Evolutionary conservation across 2,329 filamentous ascomycete species (phyloP).

Genomic region (Colletotrichum caudatum): DNA sequence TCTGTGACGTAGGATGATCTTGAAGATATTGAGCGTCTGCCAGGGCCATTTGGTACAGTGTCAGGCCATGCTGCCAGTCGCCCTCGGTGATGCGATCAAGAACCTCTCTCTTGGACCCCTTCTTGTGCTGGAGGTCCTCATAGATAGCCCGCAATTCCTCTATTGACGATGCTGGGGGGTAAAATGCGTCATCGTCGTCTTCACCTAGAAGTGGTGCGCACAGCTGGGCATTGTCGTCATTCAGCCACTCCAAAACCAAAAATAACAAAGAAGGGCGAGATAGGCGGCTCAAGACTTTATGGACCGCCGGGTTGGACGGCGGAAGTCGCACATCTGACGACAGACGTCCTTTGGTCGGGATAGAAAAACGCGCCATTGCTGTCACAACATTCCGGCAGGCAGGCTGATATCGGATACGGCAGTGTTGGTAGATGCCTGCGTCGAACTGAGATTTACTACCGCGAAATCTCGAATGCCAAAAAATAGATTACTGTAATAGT

Average conservation of each 20-base stretch:
- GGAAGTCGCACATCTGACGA: slow-evolving; percentile 78
- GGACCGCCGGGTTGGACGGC: slow-evolving; percentile 71
- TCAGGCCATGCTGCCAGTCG: slow-evolving; percentile 76
- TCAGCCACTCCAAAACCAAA: slow-evolving; percentile 82
- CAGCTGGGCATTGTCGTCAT: slow-evolving; percentile 70
- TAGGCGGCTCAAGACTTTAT: slow-evolving; percentile 76
- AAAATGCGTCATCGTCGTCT: slow-evolving; percentile 74
- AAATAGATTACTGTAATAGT: not conserved
- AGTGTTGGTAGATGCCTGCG: not conserved
- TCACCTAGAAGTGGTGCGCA: slow-evolving; percentile 66
- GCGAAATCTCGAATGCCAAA: not conserved
- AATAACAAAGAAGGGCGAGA: slow-evolving; percentile 79
- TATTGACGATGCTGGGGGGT: slow-evolving; percentile 74
- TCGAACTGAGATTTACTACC: not conserved
- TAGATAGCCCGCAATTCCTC: slow-evolving; percentile 77
- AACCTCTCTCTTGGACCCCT: slow-evolving; percentile 73
- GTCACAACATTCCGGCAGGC: slow-evolving; percentile 11
- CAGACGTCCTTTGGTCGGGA: slow-evolving; percentile 79
- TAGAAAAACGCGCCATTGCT: slow-evolving; percentile 68
- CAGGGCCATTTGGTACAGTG: slow-evolving; percentile 76
- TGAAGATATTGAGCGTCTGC: slow-evolving; percentile 75
- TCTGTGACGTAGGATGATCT: slow-evolving; percentile 72
- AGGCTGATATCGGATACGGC: not conserved
- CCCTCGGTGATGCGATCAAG: slow-evolving; percentile 73
- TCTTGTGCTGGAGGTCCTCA: slow-evolving; percentile 67